Evolutionary conservation across 192 early-diverging fungal species (phyloP).

Genomic region (Mortierella antarctica): DNA sequence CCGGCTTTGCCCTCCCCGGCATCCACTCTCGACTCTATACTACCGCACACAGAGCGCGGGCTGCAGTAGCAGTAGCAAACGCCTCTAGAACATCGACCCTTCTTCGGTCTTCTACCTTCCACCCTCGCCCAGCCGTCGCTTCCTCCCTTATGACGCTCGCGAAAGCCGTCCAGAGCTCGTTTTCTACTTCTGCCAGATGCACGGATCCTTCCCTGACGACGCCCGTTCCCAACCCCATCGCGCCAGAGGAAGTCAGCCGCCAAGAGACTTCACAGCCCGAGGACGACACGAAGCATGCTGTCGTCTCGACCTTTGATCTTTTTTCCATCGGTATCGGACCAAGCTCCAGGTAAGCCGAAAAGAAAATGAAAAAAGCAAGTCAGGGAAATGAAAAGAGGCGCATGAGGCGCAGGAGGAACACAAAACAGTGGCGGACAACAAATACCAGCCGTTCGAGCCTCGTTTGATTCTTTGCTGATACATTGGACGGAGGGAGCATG

Average conservation of each 20-base stretch:
- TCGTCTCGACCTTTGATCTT: conserved; percentile 94
- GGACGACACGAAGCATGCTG: conserved; percentile 72
- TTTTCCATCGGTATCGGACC: conserved; percentile 97
- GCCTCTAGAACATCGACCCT: background rate
- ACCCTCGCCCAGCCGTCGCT: background rate
- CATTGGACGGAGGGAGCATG: no score
- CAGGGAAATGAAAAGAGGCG: background rate
- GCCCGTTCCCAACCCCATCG: conserved; percentile 42
- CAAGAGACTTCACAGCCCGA: conserved; percentile 15
- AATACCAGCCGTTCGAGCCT: no score
- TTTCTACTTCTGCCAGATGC: conserved; percentile 30
- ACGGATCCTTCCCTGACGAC: conserved; percentile 41
- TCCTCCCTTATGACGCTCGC: conserved; percentile 18
- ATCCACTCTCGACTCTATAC: conserved; percentile 17
- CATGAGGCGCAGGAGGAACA: no score
- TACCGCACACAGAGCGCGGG: background rate
- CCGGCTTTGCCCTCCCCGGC: conserved; percentile 10
- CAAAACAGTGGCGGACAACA: no score
- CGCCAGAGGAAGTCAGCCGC: conserved; percentile 13
- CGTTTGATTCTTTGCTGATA: no score
- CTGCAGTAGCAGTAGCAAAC: background rate
- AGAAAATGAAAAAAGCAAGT: background rate
- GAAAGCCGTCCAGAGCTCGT: conserved; percentile 37
- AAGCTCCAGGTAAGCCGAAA: conserved; percentile 69
- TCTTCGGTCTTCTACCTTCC: background rate